phyloP scores from a whole-genome alignment of 2,329 filamentous ascomycete genomes.

The Pseudocercospora vitis region DNA sequence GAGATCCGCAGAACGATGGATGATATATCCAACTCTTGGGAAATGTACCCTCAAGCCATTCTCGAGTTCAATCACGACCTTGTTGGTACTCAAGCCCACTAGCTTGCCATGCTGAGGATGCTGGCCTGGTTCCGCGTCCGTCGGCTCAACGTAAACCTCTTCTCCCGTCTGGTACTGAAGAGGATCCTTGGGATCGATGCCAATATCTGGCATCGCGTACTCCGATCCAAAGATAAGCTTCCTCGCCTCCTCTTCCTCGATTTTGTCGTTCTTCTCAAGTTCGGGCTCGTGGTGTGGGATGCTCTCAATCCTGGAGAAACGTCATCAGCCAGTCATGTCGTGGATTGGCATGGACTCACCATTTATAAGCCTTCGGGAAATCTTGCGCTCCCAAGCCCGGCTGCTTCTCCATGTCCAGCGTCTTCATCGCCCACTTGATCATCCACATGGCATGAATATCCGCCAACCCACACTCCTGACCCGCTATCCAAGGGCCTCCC shows the following conservation, averaged over 20 bases:
- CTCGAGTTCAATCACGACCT: conserved; percentile 31
- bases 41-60: conserved; percentile 38
- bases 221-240: conserved; percentile 22
- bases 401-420: conserved; percentile 21
- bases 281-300: conserved; percentile 22
- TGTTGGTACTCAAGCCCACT: conserved; percentile 23
- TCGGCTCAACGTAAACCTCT: conserved; percentile 23
- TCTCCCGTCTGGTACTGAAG: conserved; percentile 21
- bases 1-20: conserved; percentile 12
- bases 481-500: conserved; percentile 22
- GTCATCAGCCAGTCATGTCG: not conserved
- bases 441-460: conserved; percentile 29
- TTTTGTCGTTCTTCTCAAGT: conserved; percentile 18
- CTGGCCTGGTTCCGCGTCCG: conserved; percentile 27
- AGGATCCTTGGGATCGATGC: conserved; percentile 22
- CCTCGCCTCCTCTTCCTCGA: conserved; percentile 25
- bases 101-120: conserved; percentile 27
- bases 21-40: conserved; percentile 41
- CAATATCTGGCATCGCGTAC: conserved; percentile 21
- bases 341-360: conserved; percentile 17
- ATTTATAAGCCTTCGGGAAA: conserved; percentile 24
- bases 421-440: conserved; percentile 28
- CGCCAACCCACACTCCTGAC: conserved; percentile 19
- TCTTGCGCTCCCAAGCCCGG: conserved; percentile 19
- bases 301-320: conserved; percentile 17